Percentiles rank a stretch among this genome's conserved stretches.
phyloP scores from a whole-genome alignment of 2,329 filamentous ascomycete species.

The Pyrenophora tritici-repentis region DNA sequence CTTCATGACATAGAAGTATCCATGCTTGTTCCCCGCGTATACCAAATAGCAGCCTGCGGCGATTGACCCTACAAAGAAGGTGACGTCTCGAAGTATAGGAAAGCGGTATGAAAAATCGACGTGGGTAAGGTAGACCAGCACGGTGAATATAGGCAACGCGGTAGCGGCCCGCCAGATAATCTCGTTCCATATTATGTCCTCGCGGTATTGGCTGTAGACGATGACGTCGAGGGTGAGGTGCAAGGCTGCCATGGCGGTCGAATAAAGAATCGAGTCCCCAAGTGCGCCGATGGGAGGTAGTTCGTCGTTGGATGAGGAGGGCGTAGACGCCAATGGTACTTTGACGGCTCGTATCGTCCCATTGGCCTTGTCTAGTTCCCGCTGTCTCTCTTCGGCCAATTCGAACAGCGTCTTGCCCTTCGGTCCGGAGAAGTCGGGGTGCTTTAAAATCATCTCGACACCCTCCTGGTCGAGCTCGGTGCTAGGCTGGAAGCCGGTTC shows the following conservation, averaged over 20 bases:
- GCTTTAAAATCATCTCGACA: conserved; percentile 64
- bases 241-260: conserved; percentile 67
- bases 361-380: conserved; percentile 51
- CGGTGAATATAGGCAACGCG: conserved; percentile 51
- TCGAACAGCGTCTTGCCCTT: conserved; percentile 73
- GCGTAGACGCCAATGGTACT: conserved; percentile 33
- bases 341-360: conserved; percentile 49
- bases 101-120: conserved; percentile 50
- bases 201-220: conserved; percentile 78
- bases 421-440: conserved; percentile 69
- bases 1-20: conserved; percentile 91
- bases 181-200: conserved; percentile 64
- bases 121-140: conserved; percentile 53
- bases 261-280: conserved; percentile 56
- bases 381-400: conserved; percentile 66
- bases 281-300: conserved; percentile 51
- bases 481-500: conserved; percentile 47
- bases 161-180: conserved; percentile 59
- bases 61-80: conserved; percentile 69
- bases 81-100: conserved; percentile 50
- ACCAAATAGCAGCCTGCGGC: conserved; percentile 78
- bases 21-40: conserved; percentile 75
- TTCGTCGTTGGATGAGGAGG: conserved; percentile 30
- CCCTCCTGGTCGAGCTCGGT: conserved; percentile 49
- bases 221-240: conserved; percentile 81